Evolutionary conservation across 2,329 filamentous ascomycete species (phyloP).

Genomic region (Hysterium pulicare): DNA sequence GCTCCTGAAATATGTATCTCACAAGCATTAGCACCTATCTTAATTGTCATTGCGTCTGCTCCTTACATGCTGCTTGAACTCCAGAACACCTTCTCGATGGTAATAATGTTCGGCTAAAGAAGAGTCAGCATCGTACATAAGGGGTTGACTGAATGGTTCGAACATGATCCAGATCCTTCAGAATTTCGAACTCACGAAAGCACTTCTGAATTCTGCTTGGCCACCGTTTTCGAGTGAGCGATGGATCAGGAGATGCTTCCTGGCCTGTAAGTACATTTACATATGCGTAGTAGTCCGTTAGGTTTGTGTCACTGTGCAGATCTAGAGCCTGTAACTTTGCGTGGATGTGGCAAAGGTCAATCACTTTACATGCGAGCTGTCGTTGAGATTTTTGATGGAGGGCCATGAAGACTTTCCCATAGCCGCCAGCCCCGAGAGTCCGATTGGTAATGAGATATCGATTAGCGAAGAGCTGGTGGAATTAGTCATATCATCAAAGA

Average conservation of each 20-base stretch:
- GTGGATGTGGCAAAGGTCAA: constrained; percentile 46
- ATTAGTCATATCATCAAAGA: constrained; percentile 3
- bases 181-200: constrained; percentile 46
- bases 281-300: constrained; percentile 2
- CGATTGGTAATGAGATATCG: constrained; percentile 50
- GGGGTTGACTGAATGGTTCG: constrained; percentile 8
- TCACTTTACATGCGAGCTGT: constrained; percentile 68
- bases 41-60: neutral
- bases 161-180: constrained; percentile 54
- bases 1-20: constrained; percentile 60
- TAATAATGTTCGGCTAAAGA: constrained; percentile 56
- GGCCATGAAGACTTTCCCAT: constrained; percentile 55
- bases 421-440: constrained; percentile 53
- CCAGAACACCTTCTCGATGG: constrained; percentile 54
- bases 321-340: constrained; percentile 7
- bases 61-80: constrained; percentile 50
- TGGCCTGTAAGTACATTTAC: neutral
- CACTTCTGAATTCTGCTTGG: constrained; percentile 23
- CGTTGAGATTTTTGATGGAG: constrained; percentile 50
- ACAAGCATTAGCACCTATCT: neutral
- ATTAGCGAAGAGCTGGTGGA: constrained; percentile 44
- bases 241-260: neutral
- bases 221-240: constrained; percentile 13
- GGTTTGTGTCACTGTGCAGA: constrained; percentile 6
- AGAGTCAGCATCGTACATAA: constrained; percentile 2